Conservation (phyloP, 352 stramenopile species). For the Phytophthora foliorum region DNA sequence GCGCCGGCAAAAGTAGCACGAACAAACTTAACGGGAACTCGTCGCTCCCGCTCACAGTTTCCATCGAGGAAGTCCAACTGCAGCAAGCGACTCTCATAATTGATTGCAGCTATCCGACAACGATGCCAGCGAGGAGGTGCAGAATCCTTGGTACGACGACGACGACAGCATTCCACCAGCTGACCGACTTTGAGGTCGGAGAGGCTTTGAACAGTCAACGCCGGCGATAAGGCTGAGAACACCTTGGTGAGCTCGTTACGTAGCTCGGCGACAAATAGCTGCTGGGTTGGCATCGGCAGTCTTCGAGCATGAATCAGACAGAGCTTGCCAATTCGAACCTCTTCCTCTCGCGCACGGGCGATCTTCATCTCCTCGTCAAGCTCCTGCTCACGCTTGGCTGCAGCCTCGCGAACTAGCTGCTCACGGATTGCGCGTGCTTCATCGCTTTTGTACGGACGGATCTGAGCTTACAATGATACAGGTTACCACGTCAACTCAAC, state of each 20-base stretch:
- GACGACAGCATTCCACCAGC: slow-evolving; percentile 60
- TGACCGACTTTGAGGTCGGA: slow-evolving; percentile 44
- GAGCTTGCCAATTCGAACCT: slow-evolving; percentile 48
- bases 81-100: slow-evolving; percentile 28
- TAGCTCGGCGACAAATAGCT: slow-evolving; percentile 54
- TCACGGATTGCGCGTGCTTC: slow-evolving; percentile 61
- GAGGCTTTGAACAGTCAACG: not conserved
- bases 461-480: slow-evolving; percentile 34
- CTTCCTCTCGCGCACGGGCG: slow-evolving; percentile 38
- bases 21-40: slow-evolving; percentile 50
- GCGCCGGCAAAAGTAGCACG: slow-evolving; percentile 44
- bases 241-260: slow-evolving; percentile 47
- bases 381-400: slow-evolving; percentile 54
- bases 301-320: slow-evolving; percentile 50
- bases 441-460: slow-evolving; percentile 65
- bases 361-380: slow-evolving; percentile 52
- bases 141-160: slow-evolving; percentile 42
- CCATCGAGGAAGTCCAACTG: slow-evolving; percentile 64
- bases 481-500: slow-evolving; percentile 1
- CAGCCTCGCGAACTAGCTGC: slow-evolving; percentile 49
- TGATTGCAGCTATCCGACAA: slow-evolving; percentile 44
- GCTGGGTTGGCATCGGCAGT: slow-evolving; percentile 50
- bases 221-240: slow-evolving; percentile 33
- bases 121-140: slow-evolving; percentile 41
- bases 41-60: slow-evolving; percentile 53